Percentiles rank a stretch among this genome's conserved stretches.
phyloP scores from a whole-genome alignment of 1,284 basidiomycete species.

The Trichosporon ovoides region DNA sequence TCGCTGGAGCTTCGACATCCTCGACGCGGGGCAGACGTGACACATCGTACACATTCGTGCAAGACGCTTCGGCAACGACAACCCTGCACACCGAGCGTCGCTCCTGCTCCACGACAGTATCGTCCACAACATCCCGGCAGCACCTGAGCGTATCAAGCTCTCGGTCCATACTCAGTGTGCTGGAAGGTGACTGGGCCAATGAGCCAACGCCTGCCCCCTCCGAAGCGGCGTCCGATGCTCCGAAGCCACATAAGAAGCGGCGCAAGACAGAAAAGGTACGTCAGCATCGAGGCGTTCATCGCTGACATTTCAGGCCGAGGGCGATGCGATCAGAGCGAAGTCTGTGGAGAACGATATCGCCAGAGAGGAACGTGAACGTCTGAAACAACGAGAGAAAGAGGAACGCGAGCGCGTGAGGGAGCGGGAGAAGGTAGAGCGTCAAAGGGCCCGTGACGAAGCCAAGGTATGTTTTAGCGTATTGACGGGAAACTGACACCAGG shows the following conservation, averaged over 20 bases:
- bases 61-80: neutral
- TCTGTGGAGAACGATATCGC: neutral
- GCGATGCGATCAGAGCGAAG: neutral
- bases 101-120: neutral
- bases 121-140: neutral
- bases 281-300: neutral
- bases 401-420: conserved; percentile 19
- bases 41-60: neutral
- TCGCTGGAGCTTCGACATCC: neutral
- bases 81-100: neutral
- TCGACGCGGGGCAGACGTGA: neutral
- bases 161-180: neutral
- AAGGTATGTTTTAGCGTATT: conserved; percentile 25
- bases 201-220: too few relatives aligned
- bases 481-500: conserved; percentile 21
- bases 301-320: neutral
- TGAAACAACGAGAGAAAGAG: conserved; percentile 6
- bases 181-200: neutral
- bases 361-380: neutral
- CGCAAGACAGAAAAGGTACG: neutral
- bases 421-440: conserved; percentile 29
- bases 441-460: conserved; percentile 28
- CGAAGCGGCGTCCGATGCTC: neutral
- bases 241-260: neutral
- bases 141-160: neutral